Base-by-base conservation (phyloP, 2,329 filamentous ascomycete genomes). In the Hortaea werneckii region DNA sequence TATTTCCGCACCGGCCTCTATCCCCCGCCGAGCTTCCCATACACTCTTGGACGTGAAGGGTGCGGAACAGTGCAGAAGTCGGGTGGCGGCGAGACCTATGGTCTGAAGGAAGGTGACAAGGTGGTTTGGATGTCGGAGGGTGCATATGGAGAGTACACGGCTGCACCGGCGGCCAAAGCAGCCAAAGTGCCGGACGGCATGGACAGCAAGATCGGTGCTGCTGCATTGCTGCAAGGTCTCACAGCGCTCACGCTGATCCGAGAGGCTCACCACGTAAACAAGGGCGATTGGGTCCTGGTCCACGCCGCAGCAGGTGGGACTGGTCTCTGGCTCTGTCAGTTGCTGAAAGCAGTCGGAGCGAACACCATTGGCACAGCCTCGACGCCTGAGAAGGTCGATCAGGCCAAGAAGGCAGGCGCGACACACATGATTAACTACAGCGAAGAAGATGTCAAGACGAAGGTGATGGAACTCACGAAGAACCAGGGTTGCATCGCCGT, bases 1-100 rank as follows among this genome's bases (percentile, higher is more conserved):
- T 94, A 95, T 69, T 94, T 89, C 76, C 87, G 89, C 63, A 80
- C 77, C 9, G 89, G 89, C 8, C 77, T 94, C 42, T 95, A 95
- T 72, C 70, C 74, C 8, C 70, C 80, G 1, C 75, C 83, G 0
- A 63, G 69, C 1, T 79, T 85, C 56, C 89, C 88, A 4, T 76
- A 85, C 57, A 80, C 82, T 42, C 81, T 90, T 13, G 88, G 89
- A 50, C 82, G 83, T 57, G 89, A 95, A 70, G 85, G 76, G 48
- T 76, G 79, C 47, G 88, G 89, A 49, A 80, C 75, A 37, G 69
- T 95, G 52, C 79, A 81, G 37, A 72, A 81, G 28, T 59, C 78
- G 2, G 79, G 79, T 13, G 65, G 74, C 11, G 75, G 74, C 13
- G 61, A 74, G 40, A 66, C 72, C 9, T 50, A 57, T 5, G 70